phyloP scores from a whole-genome alignment of 2,329 filamentous ascomycete genomes.

The Fusarium staphyleae region DNA sequence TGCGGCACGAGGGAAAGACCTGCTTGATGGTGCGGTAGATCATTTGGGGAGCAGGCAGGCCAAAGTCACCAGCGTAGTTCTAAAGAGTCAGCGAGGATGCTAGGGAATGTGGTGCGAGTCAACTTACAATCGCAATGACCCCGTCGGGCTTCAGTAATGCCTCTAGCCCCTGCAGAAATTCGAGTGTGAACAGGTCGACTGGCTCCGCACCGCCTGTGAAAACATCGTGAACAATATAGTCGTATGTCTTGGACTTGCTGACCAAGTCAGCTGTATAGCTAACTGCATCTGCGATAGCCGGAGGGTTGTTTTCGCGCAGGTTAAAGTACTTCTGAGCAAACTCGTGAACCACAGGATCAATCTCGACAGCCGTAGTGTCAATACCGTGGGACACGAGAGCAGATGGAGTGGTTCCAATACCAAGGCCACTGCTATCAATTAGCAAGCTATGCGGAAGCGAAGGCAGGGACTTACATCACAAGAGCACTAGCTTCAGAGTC shows the following conservation, averaged over 20 bases:
- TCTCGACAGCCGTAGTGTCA: constrained; percentile 91
- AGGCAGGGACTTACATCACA: constrained; percentile 71
- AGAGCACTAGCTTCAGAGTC: constrained; percentile 79
- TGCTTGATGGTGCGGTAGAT: constrained; percentile 82
- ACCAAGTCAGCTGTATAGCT: constrained; percentile 64
- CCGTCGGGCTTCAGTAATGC: constrained; percentile 78
- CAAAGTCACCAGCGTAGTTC: constrained; percentile 95
- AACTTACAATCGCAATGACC: constrained; percentile 82
- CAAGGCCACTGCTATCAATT: constrained; percentile 70
- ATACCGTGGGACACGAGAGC: constrained; percentile 88
- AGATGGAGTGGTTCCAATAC: constrained; percentile 89
- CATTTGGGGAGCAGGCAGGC: constrained; percentile 76
- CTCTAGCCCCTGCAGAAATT: constrained; percentile 78
- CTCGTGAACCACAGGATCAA: constrained; percentile 87
- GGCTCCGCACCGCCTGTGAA: constrained; percentile 97
- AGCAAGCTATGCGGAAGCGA: constrained; percentile 1
- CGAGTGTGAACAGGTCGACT: constrained; percentile 82
- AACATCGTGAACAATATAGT: constrained; percentile 97
- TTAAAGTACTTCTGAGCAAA: constrained; percentile 85
- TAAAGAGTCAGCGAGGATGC: constrained; percentile 45
- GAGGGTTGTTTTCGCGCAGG: constrained; percentile 77
- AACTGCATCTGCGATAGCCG: constrained; percentile 84
- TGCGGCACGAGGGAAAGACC: constrained; percentile 87
- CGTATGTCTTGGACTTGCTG: constrained; percentile 63
- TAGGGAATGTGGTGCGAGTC: too few species aligned